A percentile compares a stretch with the other conserved stretches of the same genome.
These are phyloP conservation scores for Lojkania enalia DNA, from an alignment of 2,329 filamentous ascomycete genomes.

Conservation along the genomic window DNA sequence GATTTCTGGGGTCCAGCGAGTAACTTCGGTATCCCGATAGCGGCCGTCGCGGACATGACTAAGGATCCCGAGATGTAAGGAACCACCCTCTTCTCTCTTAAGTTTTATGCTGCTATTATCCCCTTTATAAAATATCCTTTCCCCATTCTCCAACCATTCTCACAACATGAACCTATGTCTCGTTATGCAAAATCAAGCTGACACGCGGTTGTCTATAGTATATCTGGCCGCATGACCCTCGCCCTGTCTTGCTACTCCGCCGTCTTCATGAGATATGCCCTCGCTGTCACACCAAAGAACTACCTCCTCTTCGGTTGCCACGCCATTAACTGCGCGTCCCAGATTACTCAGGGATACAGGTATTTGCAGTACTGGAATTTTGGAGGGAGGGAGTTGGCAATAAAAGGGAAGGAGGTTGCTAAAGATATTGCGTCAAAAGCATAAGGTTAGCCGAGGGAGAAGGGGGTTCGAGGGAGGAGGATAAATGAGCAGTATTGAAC, in stretches of 20 bases:
- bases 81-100: neutral
- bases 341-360: conserved; percentile 64
- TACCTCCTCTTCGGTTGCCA: conserved; percentile 71
- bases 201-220: conserved; percentile 47
- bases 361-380: conserved; percentile 64
- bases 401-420: conserved; percentile 45
- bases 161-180: conserved; percentile 1
- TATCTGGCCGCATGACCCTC: conserved; percentile 66
- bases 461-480: neutral
- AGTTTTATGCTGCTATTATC: conserved; percentile 9
- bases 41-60: conserved; percentile 57
- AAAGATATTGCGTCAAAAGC: conserved; percentile 25
- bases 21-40: conserved; percentile 59
- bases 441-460: conserved; percentile 4
- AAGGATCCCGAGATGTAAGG: conserved; percentile 58
- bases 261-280: conserved; percentile 68
- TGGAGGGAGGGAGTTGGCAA: conserved; percentile 49
- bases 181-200: neutral
- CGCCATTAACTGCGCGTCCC: conserved; percentile 65
- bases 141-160: neutral
- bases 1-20: conserved; percentile 58
- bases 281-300: conserved; percentile 66
- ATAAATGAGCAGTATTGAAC: neutral
- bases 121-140: neutral
- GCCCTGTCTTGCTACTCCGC: conserved; percentile 64